These are phyloP conservation scores for Lolium multiflorum DNA, from an alignment of 176 grass and related monocot species.

Conservation along the genomic window DNA sequence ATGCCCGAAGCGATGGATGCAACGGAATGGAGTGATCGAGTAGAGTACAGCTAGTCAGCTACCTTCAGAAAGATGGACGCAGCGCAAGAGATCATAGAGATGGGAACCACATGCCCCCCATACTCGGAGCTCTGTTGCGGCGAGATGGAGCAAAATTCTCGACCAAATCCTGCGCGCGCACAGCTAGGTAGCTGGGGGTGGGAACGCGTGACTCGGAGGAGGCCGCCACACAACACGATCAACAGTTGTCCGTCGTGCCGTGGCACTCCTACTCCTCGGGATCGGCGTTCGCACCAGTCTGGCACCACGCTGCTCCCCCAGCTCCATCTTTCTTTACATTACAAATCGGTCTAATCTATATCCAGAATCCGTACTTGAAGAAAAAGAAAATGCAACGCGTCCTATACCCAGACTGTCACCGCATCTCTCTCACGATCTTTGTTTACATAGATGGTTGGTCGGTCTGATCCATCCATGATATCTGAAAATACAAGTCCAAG, in stretches of 20 bases:
- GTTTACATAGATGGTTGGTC: neutral
- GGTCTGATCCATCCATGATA: neutral
- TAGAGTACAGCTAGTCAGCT: no score
- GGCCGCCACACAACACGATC: no score
- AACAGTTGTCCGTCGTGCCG: neutral
- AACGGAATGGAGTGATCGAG: no score
- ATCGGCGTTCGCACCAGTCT: slow-evolving; percentile 19
- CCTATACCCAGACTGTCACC: neutral
- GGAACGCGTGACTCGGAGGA: neutral
- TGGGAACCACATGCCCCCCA: neutral
- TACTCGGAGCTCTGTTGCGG: slow-evolving; percentile 39
- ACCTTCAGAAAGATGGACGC: no score
- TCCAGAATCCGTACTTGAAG: neutral
- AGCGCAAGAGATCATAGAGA: no score
- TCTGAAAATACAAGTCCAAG: neutral
- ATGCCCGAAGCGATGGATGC: no score
- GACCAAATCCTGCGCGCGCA: neutral
- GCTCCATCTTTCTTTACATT: neutral
- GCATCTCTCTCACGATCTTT: neutral
- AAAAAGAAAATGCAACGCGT: neutral
- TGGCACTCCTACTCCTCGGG: slow-evolving; percentile 7
- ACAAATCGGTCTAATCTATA: neutral
- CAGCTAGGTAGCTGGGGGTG: neutral
- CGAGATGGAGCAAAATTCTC: neutral
- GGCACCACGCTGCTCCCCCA: neutral